Conservation (phyloP, 31 red algal genomes). For the Odonthalia washingtoniensis region DNA sequence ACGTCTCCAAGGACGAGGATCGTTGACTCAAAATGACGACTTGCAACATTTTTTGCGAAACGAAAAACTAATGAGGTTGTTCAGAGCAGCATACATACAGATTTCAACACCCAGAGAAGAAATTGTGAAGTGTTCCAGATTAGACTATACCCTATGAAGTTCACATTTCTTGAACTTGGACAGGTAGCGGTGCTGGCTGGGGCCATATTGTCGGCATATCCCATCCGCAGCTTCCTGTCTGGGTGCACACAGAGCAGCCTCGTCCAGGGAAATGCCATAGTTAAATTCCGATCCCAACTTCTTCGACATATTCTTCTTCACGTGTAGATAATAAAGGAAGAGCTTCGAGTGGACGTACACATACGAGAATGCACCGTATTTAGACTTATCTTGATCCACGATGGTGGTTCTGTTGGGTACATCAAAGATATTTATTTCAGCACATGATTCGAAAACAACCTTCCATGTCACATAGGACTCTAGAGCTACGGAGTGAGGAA, state of each 20-base stretch:
- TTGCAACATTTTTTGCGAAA: slow-evolving; percentile 43
- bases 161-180: not conserved
- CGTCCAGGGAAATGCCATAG: not conserved
- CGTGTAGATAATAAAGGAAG: slow-evolving; percentile 12
- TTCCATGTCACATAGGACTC: slow-evolving; percentile 31
- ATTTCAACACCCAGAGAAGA: slow-evolving; percentile 46
- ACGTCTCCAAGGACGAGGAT: not conserved
- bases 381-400: slow-evolving; percentile 47
- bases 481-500: slow-evolving; percentile 30
- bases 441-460: slow-evolving; percentile 2
- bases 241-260: not conserved
- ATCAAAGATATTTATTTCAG: slow-evolving; percentile 31
- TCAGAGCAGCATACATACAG: slow-evolving; percentile 31
- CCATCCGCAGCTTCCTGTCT: too few relatives aligned
- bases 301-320: slow-evolving; percentile 49
- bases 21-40: slow-evolving; percentile 34
- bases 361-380: slow-evolving; percentile 25
- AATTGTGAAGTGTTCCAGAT: slow-evolving; percentile 32
- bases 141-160: slow-evolving; percentile 34
- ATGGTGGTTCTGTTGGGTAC: not conserved
- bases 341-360: not conserved
- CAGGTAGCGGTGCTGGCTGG: not conserved
- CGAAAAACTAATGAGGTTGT: slow-evolving; percentile 14
- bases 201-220: not conserved
- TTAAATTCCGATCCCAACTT: not conserved